phyloP scores from a whole-genome alignment of 768 basidiomycete species.

The Suillus sp. region DNA sequence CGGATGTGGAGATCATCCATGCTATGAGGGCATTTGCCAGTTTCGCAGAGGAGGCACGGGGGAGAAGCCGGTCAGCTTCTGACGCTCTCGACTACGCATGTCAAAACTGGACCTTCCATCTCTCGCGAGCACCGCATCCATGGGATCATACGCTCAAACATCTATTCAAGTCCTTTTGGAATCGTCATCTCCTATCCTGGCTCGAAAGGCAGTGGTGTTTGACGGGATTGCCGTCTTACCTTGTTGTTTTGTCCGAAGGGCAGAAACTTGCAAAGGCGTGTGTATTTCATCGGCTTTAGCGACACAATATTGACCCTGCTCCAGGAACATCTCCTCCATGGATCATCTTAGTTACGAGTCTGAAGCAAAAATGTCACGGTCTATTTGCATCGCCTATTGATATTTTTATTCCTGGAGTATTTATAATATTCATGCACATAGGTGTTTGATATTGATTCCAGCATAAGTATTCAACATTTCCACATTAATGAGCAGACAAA shows the following conservation, averaged over 20 bases:
- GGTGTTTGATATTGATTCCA: neutral
- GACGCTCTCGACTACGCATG: neutral
- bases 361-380: neutral
- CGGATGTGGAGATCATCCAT: neutral
- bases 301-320: neutral
- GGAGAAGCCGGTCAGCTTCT: neutral
- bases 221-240: neutral
- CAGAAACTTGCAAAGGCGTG: neutral
- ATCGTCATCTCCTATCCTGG: neutral
- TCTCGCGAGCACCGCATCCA: neutral
- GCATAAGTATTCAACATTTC: neutral
- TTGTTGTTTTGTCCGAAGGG: neutral
- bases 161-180: neutral
- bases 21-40: neutral
- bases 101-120: constrained; percentile 4
- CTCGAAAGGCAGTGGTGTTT: constrained; percentile 3
- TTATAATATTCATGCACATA: neutral
- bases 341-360: neutral
- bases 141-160: neutral
- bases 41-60: neutral
- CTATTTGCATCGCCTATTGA: neutral
- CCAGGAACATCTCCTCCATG: neutral
- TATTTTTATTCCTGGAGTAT: neutral
- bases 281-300: neutral
- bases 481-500: neutral